Conservation (phyloP, 352 stramenopile genomes). For the Thraustochytrium sp. region DNA sequence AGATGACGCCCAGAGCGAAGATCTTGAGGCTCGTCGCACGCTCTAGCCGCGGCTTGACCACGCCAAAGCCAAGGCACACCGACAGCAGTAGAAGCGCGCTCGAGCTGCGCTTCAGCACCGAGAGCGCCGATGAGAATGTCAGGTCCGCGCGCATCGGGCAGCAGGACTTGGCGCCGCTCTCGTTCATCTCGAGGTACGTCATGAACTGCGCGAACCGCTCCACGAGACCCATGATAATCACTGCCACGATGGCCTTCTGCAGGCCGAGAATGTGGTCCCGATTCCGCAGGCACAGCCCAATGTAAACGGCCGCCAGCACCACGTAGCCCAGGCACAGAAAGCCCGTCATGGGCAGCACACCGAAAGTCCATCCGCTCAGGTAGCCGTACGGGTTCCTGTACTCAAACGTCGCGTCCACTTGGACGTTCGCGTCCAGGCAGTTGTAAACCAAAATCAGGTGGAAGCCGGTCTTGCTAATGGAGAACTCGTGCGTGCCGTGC, state of each 20-base stretch:
- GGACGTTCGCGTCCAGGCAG: neutral
- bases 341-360: slow-evolving; percentile 36
- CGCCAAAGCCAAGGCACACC: slow-evolving; percentile 40
- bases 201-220: slow-evolving; percentile 26
- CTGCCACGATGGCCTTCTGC: slow-evolving; percentile 30
- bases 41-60: slow-evolving; percentile 25
- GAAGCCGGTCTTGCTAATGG: neutral
- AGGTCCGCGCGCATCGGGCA: slow-evolving; percentile 34
- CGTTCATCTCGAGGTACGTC: slow-evolving; percentile 44
- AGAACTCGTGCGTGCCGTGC: neutral
- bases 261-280: slow-evolving; percentile 19
- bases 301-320: slow-evolving; percentile 17
- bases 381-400: slow-evolving; percentile 42
- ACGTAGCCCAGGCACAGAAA: slow-evolving; percentile 25
- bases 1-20: slow-evolving; percentile 17
- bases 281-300: neutral
- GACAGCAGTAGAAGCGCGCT: slow-evolving; percentile 20
- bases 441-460: slow-evolving; percentile 20
- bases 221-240: slow-evolving; percentile 32
- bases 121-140: slow-evolving; percentile 26
- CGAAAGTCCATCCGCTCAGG: slow-evolving; percentile 20
- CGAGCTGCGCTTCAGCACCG: slow-evolving; percentile 17
- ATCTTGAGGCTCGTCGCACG: slow-evolving; percentile 27
- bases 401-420: neutral
- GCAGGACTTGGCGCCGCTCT: slow-evolving; percentile 3